Base-by-base conservation (phyloP, 2,329 filamentous ascomycete species). In the Ascocoryne sarcoides region DNA sequence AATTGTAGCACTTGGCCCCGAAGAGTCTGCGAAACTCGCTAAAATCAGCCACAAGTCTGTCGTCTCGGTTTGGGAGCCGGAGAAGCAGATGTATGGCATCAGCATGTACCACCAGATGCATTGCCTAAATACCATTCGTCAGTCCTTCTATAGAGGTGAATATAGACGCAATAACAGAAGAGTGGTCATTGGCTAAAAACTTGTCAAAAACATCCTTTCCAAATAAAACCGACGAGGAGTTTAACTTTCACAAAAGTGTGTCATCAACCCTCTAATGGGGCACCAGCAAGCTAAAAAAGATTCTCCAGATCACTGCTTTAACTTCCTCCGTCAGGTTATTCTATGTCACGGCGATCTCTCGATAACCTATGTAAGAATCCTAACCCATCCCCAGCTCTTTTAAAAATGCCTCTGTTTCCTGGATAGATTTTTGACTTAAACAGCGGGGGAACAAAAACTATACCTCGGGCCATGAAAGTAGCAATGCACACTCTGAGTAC, bases 311-410 rank as follows among this genome's bases (percentile, higher is more conserved):
- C 17, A 36, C 4, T 36, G 33, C 33, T 23, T 36, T 14, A 20
- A 36, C 18, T 36, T 36, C 21, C 33, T 36, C 26, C 33, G 33
- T 4, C 33, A 36, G 26, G 33, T 20, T 7, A 36, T 36, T 20
- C 17, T 21, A 20, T 36, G 33, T 9, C 33, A 36, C 10, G 33
- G 33, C 12, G 33, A 36, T n/a, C 18, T 36, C 15, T 36, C 33
- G 10, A 21, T 36, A 20, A 14, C 21, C 7, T 23, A 36, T 36
- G n/a, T n/a, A n/a, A n/a, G n/a, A n/a, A n/a, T n/a, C n/a, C n/a
- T n/a, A n/a, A n/a, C n/a, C n/a, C n/a, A n/a, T n/a, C n/a, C n/a
- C n/a, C n/a, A n/a, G n/a, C n/a, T n/a, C n/a, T n/a, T n/a, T n/a
- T n/a, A n/a, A n/a, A n/a, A n/a, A n/a, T n/a, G n/a, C n/a, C n/a